phyloP scores from a whole-genome alignment of 257 asterid genomes.

The Petunia secreta region DNA sequence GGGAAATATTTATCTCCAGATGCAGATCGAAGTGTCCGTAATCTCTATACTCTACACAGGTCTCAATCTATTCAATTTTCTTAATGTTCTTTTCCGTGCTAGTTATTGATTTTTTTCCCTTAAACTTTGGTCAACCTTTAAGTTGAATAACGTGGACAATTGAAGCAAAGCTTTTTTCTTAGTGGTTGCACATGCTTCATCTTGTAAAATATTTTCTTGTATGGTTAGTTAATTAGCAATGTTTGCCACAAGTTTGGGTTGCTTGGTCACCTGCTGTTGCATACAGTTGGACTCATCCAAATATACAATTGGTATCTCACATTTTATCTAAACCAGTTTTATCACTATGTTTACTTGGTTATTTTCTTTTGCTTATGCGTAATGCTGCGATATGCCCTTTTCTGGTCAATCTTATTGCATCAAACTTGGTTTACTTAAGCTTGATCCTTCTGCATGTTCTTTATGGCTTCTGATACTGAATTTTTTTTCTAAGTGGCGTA shows the following conservation, averaged over 20 bases:
- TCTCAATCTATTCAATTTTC: slow-evolving; percentile 37
- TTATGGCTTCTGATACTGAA: background rate
- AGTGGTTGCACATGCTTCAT: background rate
- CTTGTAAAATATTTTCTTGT: background rate
- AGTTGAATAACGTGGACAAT: background rate
- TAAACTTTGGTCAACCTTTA: background rate
- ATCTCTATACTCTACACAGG: slow-evolving; percentile 91
- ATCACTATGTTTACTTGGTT: background rate
- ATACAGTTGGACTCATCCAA: slow-evolving; percentile 1
- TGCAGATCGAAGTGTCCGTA: slow-evolving; percentile 77
- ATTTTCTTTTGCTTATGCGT: background rate
- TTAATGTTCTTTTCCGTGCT: slow-evolving; percentile 25
- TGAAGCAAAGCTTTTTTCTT: background rate
- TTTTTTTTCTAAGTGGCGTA: slow-evolving; percentile 2
- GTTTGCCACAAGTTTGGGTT: background rate
- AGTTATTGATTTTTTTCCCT: slow-evolving; percentile 12
- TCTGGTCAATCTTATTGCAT: slow-evolving; percentile 12
- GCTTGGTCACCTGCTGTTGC: slow-evolving; percentile 12
- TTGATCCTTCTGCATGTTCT: background rate
- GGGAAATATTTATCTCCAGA: slow-evolving; percentile 87
- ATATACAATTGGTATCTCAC: background rate
- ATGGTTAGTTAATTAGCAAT: background rate
- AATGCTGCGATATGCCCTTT: background rate
- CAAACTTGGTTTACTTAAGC: slow-evolving; percentile 19
- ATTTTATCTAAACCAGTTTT: background rate